Evolutionary conservation across 352 stramenopile genomes (phyloP).

Genomic region (Globisporangium lucens): DNA sequence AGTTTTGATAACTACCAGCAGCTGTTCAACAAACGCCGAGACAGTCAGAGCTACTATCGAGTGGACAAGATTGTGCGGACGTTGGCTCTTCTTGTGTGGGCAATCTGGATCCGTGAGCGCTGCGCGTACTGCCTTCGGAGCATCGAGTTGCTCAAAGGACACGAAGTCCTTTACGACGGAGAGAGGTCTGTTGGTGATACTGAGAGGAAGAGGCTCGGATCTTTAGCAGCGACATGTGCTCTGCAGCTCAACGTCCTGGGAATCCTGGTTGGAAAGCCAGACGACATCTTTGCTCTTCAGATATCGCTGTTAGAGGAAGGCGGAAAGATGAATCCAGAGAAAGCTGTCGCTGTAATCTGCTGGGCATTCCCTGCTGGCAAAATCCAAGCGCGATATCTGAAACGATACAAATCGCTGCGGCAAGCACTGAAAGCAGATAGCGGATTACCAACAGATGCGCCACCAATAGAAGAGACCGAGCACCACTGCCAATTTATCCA

Average conservation of each 20-base stretch:
- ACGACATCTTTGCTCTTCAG: constrained; percentile 31
- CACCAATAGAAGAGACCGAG: constrained; percentile 25
- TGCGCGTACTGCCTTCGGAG: constrained; percentile 21
- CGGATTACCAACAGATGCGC: neutral
- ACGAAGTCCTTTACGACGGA: neutral
- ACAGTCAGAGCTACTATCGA: constrained; percentile 2
- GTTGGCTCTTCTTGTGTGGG: constrained; percentile 30
- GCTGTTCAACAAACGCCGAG: neutral
- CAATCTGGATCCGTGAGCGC: constrained; percentile 43
- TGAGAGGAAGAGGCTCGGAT: constrained; percentile 16
- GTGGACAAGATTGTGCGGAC: constrained; percentile 28
- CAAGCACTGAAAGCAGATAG: constrained; percentile 12
- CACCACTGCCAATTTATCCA: constrained; percentile 24
- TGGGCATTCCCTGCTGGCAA: constrained; percentile 30
- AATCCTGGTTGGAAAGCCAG: constrained; percentile 14
- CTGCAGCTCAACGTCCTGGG: constrained; percentile 35
- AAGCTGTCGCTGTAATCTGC: constrained; percentile 24
- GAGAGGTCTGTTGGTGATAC: neutral
- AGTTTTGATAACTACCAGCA: constrained; percentile 7
- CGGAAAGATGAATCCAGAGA: constrained; percentile 21
- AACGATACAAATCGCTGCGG: constrained; percentile 29
- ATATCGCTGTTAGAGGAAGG: constrained; percentile 39
- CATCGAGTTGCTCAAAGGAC: constrained; percentile 15
- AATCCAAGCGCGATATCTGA: constrained; percentile 30
- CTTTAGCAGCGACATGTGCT: constrained; percentile 33